Percentiles rank a stretch among this genome's conserved stretches.
Conservation (phyloP, 306 rosid species). For the Senna siamea region DNA sequence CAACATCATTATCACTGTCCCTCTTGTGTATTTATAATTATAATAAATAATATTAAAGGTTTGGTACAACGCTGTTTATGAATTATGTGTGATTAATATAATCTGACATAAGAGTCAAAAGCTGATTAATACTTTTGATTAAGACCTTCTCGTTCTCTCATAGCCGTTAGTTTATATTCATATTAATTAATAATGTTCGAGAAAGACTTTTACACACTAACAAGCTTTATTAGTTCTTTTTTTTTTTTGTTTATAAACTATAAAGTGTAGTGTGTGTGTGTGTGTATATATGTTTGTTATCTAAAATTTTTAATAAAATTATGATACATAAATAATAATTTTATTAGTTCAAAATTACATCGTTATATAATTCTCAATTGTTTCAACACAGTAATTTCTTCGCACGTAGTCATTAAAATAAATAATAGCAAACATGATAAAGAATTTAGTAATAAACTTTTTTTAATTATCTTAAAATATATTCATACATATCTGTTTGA, state of each 20-base stretch:
- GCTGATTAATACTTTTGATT: constrained; percentile 17
- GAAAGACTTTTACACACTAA: not conserved
- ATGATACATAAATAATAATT: no score
- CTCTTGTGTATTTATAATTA: not conserved
- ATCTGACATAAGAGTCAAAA: no score
- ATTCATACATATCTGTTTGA: no score
- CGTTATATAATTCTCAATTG: not conserved
- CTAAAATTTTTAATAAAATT: no score
- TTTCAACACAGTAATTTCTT: no score
- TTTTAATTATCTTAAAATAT: no score
- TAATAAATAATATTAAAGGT: not conserved
- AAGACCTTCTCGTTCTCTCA: constrained; percentile 8
- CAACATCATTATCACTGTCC: not conserved
- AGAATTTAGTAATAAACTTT: no score
- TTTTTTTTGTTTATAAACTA: no score
- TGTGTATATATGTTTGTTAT: no score
- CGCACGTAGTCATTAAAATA: no score
- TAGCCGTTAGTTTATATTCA: constrained; percentile 18
- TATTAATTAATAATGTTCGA: not conserved
- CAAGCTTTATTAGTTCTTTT: not conserved
- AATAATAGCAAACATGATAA: no score
- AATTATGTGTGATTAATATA: not conserved
- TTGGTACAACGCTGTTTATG: not conserved
- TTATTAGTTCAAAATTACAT: not conserved
- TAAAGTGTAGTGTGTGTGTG: no score